These are phyloP conservation scores for Dovyalis caffra DNA, from an alignment of 345 rosid genomes.

Conservation along the genomic window DNA sequence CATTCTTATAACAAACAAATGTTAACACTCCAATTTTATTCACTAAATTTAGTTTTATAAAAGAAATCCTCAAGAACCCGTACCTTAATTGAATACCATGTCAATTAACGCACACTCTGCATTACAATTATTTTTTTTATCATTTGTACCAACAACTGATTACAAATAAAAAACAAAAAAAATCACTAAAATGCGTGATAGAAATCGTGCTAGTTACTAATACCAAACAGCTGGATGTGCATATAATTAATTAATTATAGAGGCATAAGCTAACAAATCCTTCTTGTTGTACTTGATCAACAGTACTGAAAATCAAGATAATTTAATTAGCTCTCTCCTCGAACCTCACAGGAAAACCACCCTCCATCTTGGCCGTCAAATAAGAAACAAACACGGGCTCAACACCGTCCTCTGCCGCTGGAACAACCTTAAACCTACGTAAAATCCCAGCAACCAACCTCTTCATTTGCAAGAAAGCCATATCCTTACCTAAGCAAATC, in stretches of 20 bases:
- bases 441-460: conserved; percentile 36
- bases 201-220: neutral
- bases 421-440: conserved; percentile 49
- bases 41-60: too few species aligned
- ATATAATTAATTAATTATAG: too few species aligned
- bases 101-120: too few species aligned
- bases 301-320: neutral
- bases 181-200: neutral
- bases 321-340: conserved; percentile 27
- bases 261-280: too few species aligned
- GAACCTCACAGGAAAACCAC: conserved; percentile 54
- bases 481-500: conserved; percentile 32
- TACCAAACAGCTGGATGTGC: neutral
- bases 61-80: too few species aligned
- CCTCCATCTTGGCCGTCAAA: conserved; percentile 55
- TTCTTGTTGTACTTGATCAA: too few species aligned
- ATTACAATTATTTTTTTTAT: too few species aligned
- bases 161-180: too few species aligned
- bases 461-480: conserved; percentile 36
- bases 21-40: too few species aligned
- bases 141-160: too few species aligned
- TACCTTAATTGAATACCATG: too few species aligned
- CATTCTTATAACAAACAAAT: too few species aligned
- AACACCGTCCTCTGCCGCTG: conserved; percentile 29
- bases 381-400: conserved; percentile 41